Conservation (phyloP, 345 rosid genomes). For the Trapa incisa region DNA sequence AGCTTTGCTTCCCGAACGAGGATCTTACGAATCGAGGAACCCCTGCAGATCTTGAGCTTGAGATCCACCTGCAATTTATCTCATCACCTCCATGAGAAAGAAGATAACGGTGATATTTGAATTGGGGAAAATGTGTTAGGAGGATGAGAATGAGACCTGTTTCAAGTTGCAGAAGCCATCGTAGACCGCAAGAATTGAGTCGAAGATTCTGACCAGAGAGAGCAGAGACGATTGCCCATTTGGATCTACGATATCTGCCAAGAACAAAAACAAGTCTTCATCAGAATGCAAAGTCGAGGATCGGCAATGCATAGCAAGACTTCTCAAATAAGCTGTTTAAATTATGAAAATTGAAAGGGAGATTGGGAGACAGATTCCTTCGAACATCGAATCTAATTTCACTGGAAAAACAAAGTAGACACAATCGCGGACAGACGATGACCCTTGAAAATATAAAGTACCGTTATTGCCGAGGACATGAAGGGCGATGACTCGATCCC, state of each 20-base stretch:
- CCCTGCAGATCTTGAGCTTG: constrained; percentile 85
- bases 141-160: constrained; percentile 38
- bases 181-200: constrained; percentile 69
- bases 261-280: constrained; percentile 1
- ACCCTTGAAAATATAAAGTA: constrained; percentile 4
- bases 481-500: constrained; percentile 75
- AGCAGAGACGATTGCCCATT: constrained; percentile 63
- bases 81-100: not conserved
- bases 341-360: too few relatives aligned
- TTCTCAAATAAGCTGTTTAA: not conserved
- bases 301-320: not conserved
- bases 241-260: constrained; percentile 39
- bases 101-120: not conserved
- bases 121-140: not conserved
- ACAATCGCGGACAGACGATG: too few relatives aligned
- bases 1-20: constrained; percentile 73
- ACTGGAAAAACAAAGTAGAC: too few relatives aligned
- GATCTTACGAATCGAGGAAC: constrained; percentile 45
- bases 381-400: too few relatives aligned
- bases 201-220: constrained; percentile 73
- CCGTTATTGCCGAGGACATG: constrained; percentile 61
- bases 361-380: too few relatives aligned
- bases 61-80: constrained; percentile 61
- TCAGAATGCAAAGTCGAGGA: not conserved
- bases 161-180: constrained; percentile 98